Percentiles rank a stretch among this genome's conserved stretches.
These are phyloP conservation scores for Pseudogymnoascus sp. DNA, from an alignment of 2,329 filamentous ascomycete genomes.

Conservation along the genomic window DNA sequence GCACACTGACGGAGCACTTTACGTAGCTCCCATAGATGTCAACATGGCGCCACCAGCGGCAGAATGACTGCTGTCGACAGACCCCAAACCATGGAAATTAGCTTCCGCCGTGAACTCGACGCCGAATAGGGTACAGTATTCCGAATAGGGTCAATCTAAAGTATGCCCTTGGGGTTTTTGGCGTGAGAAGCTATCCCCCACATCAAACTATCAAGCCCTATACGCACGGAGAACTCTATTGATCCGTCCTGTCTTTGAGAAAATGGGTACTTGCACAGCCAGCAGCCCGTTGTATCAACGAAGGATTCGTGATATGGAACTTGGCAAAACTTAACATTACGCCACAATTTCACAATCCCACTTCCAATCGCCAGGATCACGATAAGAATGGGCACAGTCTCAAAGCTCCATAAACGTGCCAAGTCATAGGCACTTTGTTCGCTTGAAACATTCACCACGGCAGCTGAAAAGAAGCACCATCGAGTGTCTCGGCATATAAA, in stretches of 20 bases:
- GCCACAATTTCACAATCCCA: neutral
- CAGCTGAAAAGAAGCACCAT: neutral
- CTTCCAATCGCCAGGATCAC: neutral
- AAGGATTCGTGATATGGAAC: neutral
- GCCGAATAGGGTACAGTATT: neutral
- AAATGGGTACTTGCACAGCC: neutral
- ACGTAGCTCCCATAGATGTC: neutral
- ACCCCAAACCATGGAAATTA: constrained; percentile 1
- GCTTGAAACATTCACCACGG: neutral
- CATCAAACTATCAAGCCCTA: neutral
- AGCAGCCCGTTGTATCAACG: neutral
- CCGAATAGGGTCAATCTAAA: neutral
- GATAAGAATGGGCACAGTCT: neutral
- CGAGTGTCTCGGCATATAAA: constrained; percentile 2
- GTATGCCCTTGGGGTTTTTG: neutral
- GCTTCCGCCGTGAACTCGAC: neutral
- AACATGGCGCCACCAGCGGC: neutral
- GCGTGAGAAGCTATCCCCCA: neutral
- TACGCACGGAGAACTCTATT: neutral
- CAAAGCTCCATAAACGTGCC: neutral
- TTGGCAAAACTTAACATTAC: constrained; percentile 1
- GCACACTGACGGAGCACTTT: neutral
- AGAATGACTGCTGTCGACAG: neutral
- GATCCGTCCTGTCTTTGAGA: neutral
- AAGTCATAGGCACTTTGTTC: neutral